Evolutionary conservation across 257 asterid genomes (phyloP).

Genomic region (Forsythia viridissima): DNA sequence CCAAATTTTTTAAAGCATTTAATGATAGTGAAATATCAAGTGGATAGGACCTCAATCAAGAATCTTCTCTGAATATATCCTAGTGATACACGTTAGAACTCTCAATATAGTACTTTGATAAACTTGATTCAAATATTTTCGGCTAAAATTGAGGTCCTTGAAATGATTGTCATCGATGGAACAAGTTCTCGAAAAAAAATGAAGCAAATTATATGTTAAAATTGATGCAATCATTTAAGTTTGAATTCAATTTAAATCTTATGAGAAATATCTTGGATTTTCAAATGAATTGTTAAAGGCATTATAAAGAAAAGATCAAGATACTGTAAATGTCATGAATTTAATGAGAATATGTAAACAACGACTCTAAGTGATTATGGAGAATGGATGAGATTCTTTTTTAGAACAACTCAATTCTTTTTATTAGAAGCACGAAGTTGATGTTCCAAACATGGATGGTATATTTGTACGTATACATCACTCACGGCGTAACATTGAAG

Average conservation of each 20-base stretch:
- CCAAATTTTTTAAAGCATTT: neutral
- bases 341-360: neutral
- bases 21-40: neutral
- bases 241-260: neutral
- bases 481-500: neutral
- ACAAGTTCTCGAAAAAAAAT: neutral
- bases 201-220: neutral
- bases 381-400: no score
- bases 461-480: neutral
- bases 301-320: neutral
- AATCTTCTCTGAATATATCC: neutral
- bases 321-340: neutral
- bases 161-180: no score
- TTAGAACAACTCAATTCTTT: no score
- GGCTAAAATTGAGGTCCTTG: neutral
- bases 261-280: neutral
- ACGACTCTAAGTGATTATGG: neutral
- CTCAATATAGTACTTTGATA: neutral
- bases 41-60: neutral
- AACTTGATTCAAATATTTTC: neutral
- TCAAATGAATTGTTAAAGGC: neutral
- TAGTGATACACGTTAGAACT: neutral
- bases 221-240: neutral
- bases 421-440: no score
- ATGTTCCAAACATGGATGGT: neutral